phyloP scores from a whole-genome alignment of 1,139 yeast genomes.

The Candida mesenterica region DNA sequence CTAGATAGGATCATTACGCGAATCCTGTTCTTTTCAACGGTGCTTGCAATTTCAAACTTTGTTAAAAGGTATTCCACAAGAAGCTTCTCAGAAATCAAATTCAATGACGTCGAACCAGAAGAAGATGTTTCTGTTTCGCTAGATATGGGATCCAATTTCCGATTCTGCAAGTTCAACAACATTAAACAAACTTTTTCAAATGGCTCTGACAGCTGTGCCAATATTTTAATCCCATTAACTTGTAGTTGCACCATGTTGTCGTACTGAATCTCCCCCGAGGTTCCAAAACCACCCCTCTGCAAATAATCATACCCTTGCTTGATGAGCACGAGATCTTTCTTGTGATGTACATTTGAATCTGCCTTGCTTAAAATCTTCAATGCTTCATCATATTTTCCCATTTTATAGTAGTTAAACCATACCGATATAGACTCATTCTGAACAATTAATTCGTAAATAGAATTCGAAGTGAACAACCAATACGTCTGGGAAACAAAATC shows the following conservation, averaged over 20 bases:
- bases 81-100: slow-evolving; percentile 25
- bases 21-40: slow-evolving; percentile 39
- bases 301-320: slow-evolving; percentile 64
- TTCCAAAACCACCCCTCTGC: slow-evolving; percentile 43
- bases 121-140: neutral
- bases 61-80: slow-evolving; percentile 56
- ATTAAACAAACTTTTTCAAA: slow-evolving; percentile 70
- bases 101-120: slow-evolving; percentile 4
- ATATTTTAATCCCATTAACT: slow-evolving; percentile 56
- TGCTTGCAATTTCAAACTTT: slow-evolving; percentile 46
- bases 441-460: slow-evolving; percentile 65
- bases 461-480: slow-evolving; percentile 21
- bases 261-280: slow-evolving; percentile 6
- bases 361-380: slow-evolving; percentile 39
- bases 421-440: slow-evolving; percentile 69
- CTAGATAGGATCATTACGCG: slow-evolving; percentile 66
- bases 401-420: slow-evolving; percentile 69
- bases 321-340: slow-evolving; percentile 54
- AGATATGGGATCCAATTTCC: neutral
- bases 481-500: slow-evolving; percentile 48
- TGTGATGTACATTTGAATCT: slow-evolving; percentile 19
- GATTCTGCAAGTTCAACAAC: slow-evolving; percentile 46
- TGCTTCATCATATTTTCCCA: slow-evolving; percentile 69
- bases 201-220: slow-evolving; percentile 65
- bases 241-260: slow-evolving; percentile 25